Evolutionary conservation across 2,329 filamentous ascomycete species (phyloP).

Genomic region (Fusarium tricinctum): DNA sequence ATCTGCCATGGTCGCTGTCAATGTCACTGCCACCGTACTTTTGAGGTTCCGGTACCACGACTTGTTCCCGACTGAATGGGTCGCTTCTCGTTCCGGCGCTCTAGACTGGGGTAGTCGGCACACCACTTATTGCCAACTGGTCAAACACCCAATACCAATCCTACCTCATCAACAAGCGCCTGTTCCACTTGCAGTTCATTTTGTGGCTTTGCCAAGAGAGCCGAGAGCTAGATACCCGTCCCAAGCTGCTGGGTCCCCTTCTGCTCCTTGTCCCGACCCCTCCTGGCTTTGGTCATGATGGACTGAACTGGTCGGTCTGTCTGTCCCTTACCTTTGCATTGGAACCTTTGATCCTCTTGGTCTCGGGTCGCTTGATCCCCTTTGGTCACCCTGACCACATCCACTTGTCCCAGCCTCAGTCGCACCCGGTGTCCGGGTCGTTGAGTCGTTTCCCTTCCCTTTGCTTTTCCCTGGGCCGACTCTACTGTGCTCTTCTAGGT

Average conservation of each 20-base stretch:
- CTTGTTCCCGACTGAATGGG: conserved; percentile 39
- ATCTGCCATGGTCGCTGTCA: conserved; percentile 1
- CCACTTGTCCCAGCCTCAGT: conserved; percentile 37
- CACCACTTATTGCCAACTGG: conserved; percentile 20
- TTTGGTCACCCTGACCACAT: conserved; percentile 34
- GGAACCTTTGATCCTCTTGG: conserved; percentile 21
- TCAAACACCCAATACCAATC: conserved; percentile 29
- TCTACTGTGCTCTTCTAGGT: conserved; percentile 1
- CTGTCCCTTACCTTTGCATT: conserved; percentile 12
- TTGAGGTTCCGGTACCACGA: conserved; percentile 25
- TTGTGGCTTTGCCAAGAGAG: conserved; percentile 42
- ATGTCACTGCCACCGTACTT: conserved; percentile 2
- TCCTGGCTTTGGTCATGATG: background rate
- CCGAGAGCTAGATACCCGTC: conserved; percentile 51
- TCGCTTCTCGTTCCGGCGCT: conserved; percentile 39
- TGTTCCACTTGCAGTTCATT: conserved; percentile 30
- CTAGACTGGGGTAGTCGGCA: conserved; percentile 30
- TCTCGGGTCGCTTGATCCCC: conserved; percentile 11
- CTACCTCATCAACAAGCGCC: conserved; percentile 29
- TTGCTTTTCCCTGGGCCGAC: conserved; percentile 8
- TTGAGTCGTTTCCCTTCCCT: conserved; percentile 12
- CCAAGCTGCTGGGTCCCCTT: conserved; percentile 50
- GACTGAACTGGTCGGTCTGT: background rate
- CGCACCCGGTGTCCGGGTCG: conserved; percentile 40
- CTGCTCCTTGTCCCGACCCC: conserved; percentile 10